phyloP scores from a whole-genome alignment of 805 yeast genomes.

The Nematodospora valgi region DNA sequence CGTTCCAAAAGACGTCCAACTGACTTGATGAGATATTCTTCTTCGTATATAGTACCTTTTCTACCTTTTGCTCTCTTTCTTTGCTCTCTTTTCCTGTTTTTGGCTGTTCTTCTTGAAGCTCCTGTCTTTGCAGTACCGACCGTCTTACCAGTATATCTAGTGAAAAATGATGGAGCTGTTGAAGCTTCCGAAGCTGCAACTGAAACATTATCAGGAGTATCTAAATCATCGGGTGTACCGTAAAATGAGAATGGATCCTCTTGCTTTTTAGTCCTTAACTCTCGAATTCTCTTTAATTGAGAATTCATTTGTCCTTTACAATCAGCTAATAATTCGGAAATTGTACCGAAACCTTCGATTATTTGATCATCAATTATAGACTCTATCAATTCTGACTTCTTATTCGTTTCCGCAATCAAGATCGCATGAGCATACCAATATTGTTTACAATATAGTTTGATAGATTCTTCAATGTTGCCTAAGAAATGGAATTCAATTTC shows the following conservation, averaged over 20 bases:
- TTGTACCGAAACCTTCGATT: slow-evolving; percentile 81
- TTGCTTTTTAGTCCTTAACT: slow-evolving; percentile 75
- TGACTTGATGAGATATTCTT: slow-evolving; percentile 86
- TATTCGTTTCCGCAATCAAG: slow-evolving; percentile 51
- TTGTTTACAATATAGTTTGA: slow-evolving; percentile 68
- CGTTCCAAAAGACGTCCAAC: slow-evolving; percentile 86
- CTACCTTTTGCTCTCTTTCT: slow-evolving; percentile 95
- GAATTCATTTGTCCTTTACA: slow-evolving; percentile 82
- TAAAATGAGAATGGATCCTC: slow-evolving; percentile 85
- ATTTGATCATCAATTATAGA: slow-evolving; percentile 67
- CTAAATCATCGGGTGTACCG: slow-evolving; percentile 56
- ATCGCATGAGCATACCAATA: slow-evolving; percentile 75
- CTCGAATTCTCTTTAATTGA: slow-evolving; percentile 80
- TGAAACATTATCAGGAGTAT: slow-evolving; percentile 89
- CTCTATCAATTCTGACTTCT: slow-evolving; percentile 45
- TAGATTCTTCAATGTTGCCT: slow-evolving; percentile 57
- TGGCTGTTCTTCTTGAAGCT: slow-evolving; percentile 87
- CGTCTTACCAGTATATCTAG: slow-evolving; percentile 95
- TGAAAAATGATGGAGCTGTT: slow-evolving; percentile 87
- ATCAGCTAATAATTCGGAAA: slow-evolving; percentile 91
- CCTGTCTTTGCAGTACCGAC: slow-evolving; percentile 96
- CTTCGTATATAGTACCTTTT: slow-evolving; percentile 96
- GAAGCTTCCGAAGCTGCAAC: slow-evolving; percentile 94
- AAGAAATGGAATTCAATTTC: slow-evolving; percentile 64
- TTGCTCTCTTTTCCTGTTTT: slow-evolving; percentile 92